Base-by-base conservation (phyloP, 345 rosid genomes). In the Eucalyptus melliodora region DNA sequence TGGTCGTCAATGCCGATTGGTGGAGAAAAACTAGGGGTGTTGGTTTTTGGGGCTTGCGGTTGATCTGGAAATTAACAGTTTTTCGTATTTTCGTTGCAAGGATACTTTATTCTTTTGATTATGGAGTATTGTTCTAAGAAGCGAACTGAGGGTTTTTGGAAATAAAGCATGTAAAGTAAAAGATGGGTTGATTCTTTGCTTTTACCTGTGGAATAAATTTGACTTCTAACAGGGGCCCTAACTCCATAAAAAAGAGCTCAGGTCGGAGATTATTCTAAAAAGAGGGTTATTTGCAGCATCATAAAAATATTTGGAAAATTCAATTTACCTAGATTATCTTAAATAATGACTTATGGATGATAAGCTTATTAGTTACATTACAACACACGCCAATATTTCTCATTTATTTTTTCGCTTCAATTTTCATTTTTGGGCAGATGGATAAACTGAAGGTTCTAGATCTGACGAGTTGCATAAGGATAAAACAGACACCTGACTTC, bases 111-210 rank as follows among this genome's bases (percentile, higher is more conserved):
- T 0, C 16, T 60, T 60, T 26, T 3, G 67, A 1, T 60, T 11
- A 27, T 11, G 16, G 16, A 60, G 31, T 26, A 0, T 60, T 0
- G 8, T 26, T 26, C 67, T 60, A 45, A 87, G n/a, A 59, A 5
- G 67, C 1, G 12, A 11, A 5, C 65, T 5, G 4, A 5, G 53
- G 9, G 4, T 67, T 67, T 49, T 40, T 45, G 62, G 1, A 30
- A 40, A 37, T 7, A 87, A 59, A 56, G 88, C 50, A 1, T 7
- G 59, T 19, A 5, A 53, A 53, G 26, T 53, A 53, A 19, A 53
- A 53, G 0, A 0, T 53, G 59, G 56, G 10, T 0, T 19, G 10
- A 5, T 8, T 1, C 59, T 53, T 53, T 0, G 59, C 2, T 51
- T 51, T 16, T 53, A 53, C 59, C 5, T 8, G 59, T 0, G 59